phyloP scores from a whole-genome alignment of 129 eudicot genomes.

The Rutidosis leptorrhynchoides region DNA sequence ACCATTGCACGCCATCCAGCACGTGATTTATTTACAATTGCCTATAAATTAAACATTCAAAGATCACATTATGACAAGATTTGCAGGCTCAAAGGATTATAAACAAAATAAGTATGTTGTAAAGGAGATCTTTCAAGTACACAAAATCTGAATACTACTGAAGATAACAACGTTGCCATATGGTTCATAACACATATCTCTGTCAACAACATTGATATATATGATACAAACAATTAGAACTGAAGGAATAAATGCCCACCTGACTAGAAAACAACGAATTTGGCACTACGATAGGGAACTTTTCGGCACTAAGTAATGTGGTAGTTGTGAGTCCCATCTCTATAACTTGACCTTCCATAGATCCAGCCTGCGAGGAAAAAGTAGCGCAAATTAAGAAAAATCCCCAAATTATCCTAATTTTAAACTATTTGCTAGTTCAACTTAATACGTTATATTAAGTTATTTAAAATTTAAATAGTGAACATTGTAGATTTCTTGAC shows the following conservation, averaged over 20 bases:
- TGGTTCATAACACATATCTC: background rate
- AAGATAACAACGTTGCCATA: background rate
- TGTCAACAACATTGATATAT: background rate
- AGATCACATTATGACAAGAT: background rate
- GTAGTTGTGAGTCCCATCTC: conserved; percentile 95
- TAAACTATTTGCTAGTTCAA: conserved; percentile 5
- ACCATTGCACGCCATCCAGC: conserved; percentile 78
- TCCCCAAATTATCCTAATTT: conserved; percentile 1
- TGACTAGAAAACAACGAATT: conserved; percentile 92
- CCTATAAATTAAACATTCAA: conserved; percentile 44
- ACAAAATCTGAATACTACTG: background rate
- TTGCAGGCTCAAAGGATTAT: conserved; percentile 5
- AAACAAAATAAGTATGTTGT: background rate
- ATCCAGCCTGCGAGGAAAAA: conserved; percentile 73
- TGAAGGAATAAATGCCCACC: conserved; percentile 38
- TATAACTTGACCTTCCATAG: conserved; percentile 92
- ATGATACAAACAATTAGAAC: background rate
- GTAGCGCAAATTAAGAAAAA: conserved; percentile 18
- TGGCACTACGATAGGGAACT: conserved; percentile 79
- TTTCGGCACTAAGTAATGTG: conserved; percentile 71
- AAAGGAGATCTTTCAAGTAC: conserved; percentile 2
- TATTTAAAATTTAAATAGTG: background rate
- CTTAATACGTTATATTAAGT: background rate
- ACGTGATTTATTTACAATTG: conserved; percentile 92
- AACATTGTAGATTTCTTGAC: background rate